Percentiles rank a stretch among this genome's conserved stretches.
These are phyloP conservation scores for Conticribra weissflogii DNA, from an alignment of 108 stramenopile genomes.

Conservation along the genomic window DNA sequence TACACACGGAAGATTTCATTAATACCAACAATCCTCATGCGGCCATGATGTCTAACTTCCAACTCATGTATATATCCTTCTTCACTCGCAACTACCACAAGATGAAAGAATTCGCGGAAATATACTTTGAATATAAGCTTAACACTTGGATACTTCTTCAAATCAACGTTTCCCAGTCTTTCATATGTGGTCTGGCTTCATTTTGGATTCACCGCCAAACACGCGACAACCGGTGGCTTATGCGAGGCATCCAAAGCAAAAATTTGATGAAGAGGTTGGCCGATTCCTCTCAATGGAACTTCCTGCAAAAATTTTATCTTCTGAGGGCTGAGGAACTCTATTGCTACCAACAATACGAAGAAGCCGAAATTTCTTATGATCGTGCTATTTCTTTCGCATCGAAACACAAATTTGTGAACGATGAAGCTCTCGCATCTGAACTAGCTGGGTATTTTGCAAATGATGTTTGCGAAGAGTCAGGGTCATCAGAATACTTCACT, in stretches of 20 bases:
- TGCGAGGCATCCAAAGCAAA: neutral
- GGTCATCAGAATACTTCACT: slow-evolving; percentile 4
- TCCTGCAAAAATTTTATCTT: slow-evolving; percentile 19
- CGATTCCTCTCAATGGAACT: slow-evolving; percentile 11
- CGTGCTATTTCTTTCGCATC: slow-evolving; percentile 17
- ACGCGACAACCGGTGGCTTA: neutral
- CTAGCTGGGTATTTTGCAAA: slow-evolving; percentile 22
- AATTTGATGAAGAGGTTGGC: slow-evolving; percentile 2
- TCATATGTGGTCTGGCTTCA: slow-evolving; percentile 17
- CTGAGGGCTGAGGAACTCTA: slow-evolving; percentile 23
- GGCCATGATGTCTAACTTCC: neutral
- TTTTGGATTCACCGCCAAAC: slow-evolving; percentile 12
- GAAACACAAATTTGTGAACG: slow-evolving; percentile 17
- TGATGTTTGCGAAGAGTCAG: neutral
- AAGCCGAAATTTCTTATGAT: slow-evolving; percentile 11
- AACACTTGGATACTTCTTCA: neutral
- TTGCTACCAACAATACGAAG: slow-evolving; percentile 5
- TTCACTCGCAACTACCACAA: neutral
- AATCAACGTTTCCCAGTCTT: neutral
- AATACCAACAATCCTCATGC: neutral
- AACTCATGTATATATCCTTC: slow-evolving; percentile 3
- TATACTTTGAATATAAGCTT: neutral
- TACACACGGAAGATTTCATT: neutral
- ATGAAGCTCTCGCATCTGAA: slow-evolving; percentile 31
- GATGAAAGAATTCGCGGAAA: slow-evolving; percentile 4